A percentile compares a stretch with the other conserved stretches of the same genome.
phyloP scores from a whole-genome alignment of 768 basidiomycete species.

The Pseudohyphozyma bogoriensis region DNA sequence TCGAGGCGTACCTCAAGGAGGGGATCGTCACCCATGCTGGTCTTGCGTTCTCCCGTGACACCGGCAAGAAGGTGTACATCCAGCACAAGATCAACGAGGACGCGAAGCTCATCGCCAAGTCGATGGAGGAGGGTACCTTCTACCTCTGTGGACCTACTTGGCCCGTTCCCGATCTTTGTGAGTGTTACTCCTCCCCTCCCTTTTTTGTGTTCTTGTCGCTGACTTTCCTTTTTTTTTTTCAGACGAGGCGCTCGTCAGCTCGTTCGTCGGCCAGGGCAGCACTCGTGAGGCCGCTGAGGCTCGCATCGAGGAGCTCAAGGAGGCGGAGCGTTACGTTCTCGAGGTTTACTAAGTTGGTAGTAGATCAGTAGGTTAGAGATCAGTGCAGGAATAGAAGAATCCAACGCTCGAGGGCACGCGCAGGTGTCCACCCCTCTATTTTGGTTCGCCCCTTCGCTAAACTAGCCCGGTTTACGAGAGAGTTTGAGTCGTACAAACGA shows the following conservation, averaged over 20 bases:
- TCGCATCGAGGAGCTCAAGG: slow-evolving; percentile 81
- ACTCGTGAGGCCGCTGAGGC: slow-evolving; percentile 58
- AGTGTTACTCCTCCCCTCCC: background rate
- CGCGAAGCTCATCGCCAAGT: slow-evolving; percentile 59
- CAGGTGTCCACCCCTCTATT: too few relatives aligned
- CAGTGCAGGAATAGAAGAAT: too few relatives aligned
- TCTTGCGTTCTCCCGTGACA: slow-evolving; percentile 92
- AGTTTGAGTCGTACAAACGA: too few relatives aligned
- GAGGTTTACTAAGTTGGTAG: slow-evolving; percentile 74
- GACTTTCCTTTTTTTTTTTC: background rate
- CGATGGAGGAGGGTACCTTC: slow-evolving; percentile 63
- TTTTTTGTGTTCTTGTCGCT: background rate
- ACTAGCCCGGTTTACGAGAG: too few relatives aligned
- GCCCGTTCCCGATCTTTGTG: slow-evolving; percentile 57
- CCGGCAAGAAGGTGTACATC: slow-evolving; percentile 87
- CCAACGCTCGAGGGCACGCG: too few relatives aligned
- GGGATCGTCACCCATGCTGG: slow-evolving; percentile 80
- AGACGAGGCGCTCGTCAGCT: slow-evolving; percentile 72
- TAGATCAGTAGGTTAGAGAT: too few relatives aligned
- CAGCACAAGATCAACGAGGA: slow-evolving; percentile 97
- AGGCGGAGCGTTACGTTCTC: slow-evolving; percentile 92
- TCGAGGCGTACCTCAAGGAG: slow-evolving; percentile 83
- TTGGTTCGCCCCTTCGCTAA: too few relatives aligned
- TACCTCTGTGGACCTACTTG: slow-evolving; percentile 97
- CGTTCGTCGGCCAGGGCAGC: slow-evolving; percentile 60